Base-by-base conservation (phyloP, 1,139 yeast genomes). In the Kodamaea fungicola region DNA sequence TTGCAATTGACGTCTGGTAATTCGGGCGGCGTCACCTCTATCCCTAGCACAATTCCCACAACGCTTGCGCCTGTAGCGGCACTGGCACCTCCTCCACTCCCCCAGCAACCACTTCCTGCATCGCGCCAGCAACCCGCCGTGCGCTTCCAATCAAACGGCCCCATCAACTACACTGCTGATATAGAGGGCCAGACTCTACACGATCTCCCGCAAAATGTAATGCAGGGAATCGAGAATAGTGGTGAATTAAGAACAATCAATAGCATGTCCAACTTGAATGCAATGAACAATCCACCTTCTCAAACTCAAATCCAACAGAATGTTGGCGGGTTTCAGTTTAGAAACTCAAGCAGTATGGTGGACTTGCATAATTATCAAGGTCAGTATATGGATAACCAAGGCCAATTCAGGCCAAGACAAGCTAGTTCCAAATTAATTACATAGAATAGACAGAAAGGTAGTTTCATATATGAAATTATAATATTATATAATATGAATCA, bases 181-280 rank as follows among this genome's bases (percentile, higher is more conserved):
- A 38, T 48, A 32, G 33, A 22, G 33, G 37, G 36, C 22, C 39
- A 36, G 10, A 32, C 31, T 19, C 31, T 40, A 13, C 43, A 40
- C 8, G 43, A 40, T 12, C 27, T 40, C 13, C 43, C 41, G 1
- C 30, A 35, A 4, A 33, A 27, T 8, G 27, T 33, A 22, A 12
- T 27, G 6, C 32, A 35, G 9, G 36, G 26, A 13, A 19, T 13
- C 4, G 39, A 33, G 28, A 26, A 30, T 4, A 31, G 31, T 10
- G 35, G 41, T 6, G 65, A 62, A 38, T 51, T 67, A 26, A 46
- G 74, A 27, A 47, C 63, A 3, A 61, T 65, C 28, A 58, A 62
- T 46, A 68, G 74, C 43, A 65, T 67, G 64, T 54, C 72, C 0
- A 66, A 68, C 43, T 47, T 68, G 31, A 54, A 62, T 13, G 58